Evolutionary conservation across 2,329 filamentous ascomycete genomes (phyloP).

Genomic region (Plenodomus lindquistii): DNA sequence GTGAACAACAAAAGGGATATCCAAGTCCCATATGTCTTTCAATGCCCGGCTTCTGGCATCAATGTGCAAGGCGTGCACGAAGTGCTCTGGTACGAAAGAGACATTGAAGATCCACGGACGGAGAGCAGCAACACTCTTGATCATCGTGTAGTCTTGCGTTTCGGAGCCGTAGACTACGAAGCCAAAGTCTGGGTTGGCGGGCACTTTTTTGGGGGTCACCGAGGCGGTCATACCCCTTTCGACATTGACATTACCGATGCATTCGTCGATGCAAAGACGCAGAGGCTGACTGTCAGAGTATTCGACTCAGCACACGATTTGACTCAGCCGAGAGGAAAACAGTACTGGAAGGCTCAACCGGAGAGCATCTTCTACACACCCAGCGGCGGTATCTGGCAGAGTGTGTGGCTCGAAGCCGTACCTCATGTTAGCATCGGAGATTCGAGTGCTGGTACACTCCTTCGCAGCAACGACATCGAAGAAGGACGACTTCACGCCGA

Average conservation of each 20-base stretch:
- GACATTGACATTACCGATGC: constrained; percentile 61
- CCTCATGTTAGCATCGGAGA: constrained; percentile 58
- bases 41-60: constrained; percentile 66
- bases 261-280: constrained; percentile 22
- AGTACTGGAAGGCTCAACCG: constrained; percentile 65
- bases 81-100: constrained; percentile 67
- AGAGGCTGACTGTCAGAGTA: constrained; percentile 59
- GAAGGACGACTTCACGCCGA: constrained; percentile 56
- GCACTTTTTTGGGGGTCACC: constrained; percentile 57
- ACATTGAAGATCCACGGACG: constrained; percentile 55
- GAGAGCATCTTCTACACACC: constrained; percentile 65
- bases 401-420: constrained; percentile 61
- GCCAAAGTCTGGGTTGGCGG: constrained; percentile 62
- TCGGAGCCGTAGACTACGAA: constrained; percentile 66
- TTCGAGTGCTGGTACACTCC: constrained; percentile 61
- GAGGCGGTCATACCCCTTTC: constrained; percentile 63
- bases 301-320: constrained; percentile 68
- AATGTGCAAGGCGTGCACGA: constrained; percentile 66
- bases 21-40: constrained; percentile 67
- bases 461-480: constrained; percentile 59
- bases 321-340: constrained; percentile 68
- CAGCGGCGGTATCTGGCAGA: constrained; percentile 62
- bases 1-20: constrained; percentile 57
- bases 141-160: constrained; percentile 55
- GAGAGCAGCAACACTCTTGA: constrained; percentile 47